These are phyloP conservation scores for Trametes cubensis DNA, from an alignment of 768 basidiomycete genomes.

Conservation along the genomic window DNA sequence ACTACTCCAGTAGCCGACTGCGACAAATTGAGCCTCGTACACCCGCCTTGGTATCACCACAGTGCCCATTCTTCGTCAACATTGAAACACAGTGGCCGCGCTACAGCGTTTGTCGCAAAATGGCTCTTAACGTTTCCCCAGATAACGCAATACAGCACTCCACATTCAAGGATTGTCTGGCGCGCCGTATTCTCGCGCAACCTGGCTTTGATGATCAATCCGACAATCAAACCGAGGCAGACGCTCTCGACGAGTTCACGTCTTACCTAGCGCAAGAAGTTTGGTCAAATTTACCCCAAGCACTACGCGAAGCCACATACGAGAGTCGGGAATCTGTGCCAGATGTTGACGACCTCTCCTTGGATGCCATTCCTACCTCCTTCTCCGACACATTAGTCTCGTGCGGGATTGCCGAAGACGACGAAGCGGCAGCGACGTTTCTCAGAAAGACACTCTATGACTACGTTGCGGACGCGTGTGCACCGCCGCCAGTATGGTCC, in stretches of 20 bases:
- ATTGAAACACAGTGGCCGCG: no score
- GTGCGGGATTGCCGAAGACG: slow-evolving; percentile 47
- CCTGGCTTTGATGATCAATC: slow-evolving; percentile 22
- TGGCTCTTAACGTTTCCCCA: no score
- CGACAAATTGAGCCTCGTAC: not conserved
- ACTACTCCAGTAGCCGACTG: not conserved
- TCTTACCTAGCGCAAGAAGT: slow-evolving; percentile 54
- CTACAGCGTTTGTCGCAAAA: no score
- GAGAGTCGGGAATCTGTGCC: slow-evolving; percentile 38
- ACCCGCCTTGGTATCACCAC: no score
- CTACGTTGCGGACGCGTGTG: slow-evolving; percentile 49
- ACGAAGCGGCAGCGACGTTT: slow-evolving; percentile 44
- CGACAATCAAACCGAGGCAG: slow-evolving; percentile 25
- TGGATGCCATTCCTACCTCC: slow-evolving; percentile 44
- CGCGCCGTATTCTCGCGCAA: slow-evolving; percentile 42
- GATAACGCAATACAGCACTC: slow-evolving; percentile 19
- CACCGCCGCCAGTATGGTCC: slow-evolving; percentile 55
- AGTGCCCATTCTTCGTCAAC: no score
- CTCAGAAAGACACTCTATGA: slow-evolving; percentile 44
- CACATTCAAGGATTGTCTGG: slow-evolving; percentile 50
- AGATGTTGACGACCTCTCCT: slow-evolving; percentile 40
- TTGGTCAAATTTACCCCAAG: slow-evolving; percentile 47
- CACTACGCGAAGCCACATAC: slow-evolving; percentile 43
- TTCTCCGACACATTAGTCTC: slow-evolving; percentile 55
- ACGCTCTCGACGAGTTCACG: slow-evolving; percentile 54